These are phyloP conservation scores for Alternaria sp. DNA, from an alignment of 2,329 filamentous ascomycete genomes.

Conservation along the genomic window DNA sequence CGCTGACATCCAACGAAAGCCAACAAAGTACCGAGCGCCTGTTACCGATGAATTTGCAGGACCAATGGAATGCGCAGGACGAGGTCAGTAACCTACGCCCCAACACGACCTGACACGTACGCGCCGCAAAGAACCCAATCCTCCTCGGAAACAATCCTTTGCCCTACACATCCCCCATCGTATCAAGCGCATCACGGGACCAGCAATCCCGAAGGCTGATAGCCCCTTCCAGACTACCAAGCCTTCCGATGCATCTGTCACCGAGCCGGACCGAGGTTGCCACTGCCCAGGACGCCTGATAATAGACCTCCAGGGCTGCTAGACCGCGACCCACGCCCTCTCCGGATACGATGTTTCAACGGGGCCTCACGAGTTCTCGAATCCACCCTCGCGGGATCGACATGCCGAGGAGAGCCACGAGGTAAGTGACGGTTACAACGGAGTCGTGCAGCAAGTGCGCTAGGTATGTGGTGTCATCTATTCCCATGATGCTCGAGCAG, in stretches of 20 bases:
- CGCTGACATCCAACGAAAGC: not conserved
- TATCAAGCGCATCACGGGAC: not conserved
- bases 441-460: slow-evolving; percentile 21
- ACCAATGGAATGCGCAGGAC: not conserved
- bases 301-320: slow-evolving; percentile 6
- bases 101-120: not conserved
- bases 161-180: not conserved
- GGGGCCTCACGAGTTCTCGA: not conserved
- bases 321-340: slow-evolving; percentile 12
- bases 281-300: not conserved
- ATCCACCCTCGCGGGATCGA: slow-evolving; percentile 3
- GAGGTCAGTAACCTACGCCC: not conserved
- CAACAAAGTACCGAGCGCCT: not conserved
- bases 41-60: not conserved
- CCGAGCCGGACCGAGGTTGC: not conserved
- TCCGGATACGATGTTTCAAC: slow-evolving; percentile 16
- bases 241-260: not conserved
- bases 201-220: slow-evolving; percentile 7
- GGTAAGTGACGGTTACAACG: slow-evolving; percentile 31
- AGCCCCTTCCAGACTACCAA: slow-evolving; percentile 18
- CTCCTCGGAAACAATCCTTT: not conserved
- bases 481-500: slow-evolving; percentile 2
- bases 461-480: slow-evolving; percentile 17
- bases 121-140: not conserved
- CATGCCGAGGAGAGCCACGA: slow-evolving; percentile 16